Evolutionary conservation across 2,329 filamentous ascomycete species (phyloP), one percentile per base, ranked within the genome.

Genomic region (Colletotrichum sidae): DNA sequence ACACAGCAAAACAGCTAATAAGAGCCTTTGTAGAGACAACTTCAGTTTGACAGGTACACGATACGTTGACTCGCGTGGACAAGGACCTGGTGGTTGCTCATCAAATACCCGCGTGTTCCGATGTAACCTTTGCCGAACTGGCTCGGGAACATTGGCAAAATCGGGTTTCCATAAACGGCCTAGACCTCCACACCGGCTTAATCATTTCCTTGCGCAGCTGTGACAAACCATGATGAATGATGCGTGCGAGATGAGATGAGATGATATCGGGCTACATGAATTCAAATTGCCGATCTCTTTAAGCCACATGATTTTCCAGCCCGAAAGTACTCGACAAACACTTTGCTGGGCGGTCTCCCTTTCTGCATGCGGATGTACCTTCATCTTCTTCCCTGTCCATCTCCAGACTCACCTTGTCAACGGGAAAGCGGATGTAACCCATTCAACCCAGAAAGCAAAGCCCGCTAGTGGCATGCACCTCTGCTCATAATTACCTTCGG

Each of bases 81-180:
- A 25, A 25, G 25, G 25, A 25, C 25, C 25, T 25, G 3, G 25
- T 25, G 25, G 25, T 25, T 25, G 25, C 46, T 12, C 33, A 3
- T 25, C 51, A 42, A 44, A 35, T 41, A 8, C 17, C 13, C 15
- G 39, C 15, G 25, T 25, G 10, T 54, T 44, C 38, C 13, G 51
- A 17, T 15, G 51, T 54, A 39, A 33, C 8, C 4, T 17, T 17
- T 12, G 38, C 17, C 4, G 17, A 10, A 25, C 35, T 17, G 25
- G 25, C 25, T 25, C 4, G 25, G 25, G 25, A 25, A 25, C 4
- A 25, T 4, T 25, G 25, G 25, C 39, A n/a, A 11, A 12, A 33
- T 25, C 55, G 55, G 55, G 34, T 51, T 51, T 34, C 55, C 55
- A n/a, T 41, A 58, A 58, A 50, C 47, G 38, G 46, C n/a, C n/a